These are phyloP conservation scores for Sparassis latifolia DNA, from an alignment of 1,284 basidiomycete species.

Conservation along the genomic window DNA sequence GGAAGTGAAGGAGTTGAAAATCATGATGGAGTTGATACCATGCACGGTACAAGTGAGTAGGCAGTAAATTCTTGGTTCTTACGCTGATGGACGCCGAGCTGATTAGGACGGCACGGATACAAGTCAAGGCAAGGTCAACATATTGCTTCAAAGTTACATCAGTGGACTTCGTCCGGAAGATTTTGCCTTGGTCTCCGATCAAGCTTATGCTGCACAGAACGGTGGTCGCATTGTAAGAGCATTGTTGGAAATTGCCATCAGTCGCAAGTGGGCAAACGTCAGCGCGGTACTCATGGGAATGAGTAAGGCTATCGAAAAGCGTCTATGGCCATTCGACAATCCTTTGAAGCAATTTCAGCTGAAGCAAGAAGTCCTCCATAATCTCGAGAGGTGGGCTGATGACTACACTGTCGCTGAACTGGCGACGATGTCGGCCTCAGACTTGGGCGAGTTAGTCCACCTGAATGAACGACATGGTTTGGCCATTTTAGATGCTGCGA, in stretches of 20 bases:
- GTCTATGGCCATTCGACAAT: constrained; percentile 95
- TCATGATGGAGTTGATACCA: constrained; percentile 63
- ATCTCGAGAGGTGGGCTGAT: constrained; percentile 78
- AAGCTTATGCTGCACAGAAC: constrained; percentile 90
- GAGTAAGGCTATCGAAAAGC: constrained; percentile 90
- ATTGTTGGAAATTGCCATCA: constrained; percentile 90
- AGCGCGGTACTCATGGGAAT: constrained; percentile 82
- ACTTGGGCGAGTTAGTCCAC: constrained; percentile 82
- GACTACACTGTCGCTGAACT: constrained; percentile 80
- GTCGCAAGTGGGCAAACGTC: constrained; percentile 85
- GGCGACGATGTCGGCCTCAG: constrained; percentile 62
- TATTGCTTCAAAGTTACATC: constrained; percentile 90
- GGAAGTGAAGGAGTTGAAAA: constrained; percentile 81
- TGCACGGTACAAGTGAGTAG: constrained; percentile 71
- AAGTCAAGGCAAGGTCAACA: constrained; percentile 90
- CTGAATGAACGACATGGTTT: constrained; percentile 83
- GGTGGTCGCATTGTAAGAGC: constrained; percentile 92
- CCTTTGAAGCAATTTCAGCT: constrained; percentile 81
- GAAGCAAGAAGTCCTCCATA: constrained; percentile 76
- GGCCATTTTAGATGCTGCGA: constrained; percentile 76
- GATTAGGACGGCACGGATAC: constrained; percentile 69
- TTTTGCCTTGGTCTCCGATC: constrained; percentile 96
- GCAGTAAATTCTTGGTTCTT: background rate
- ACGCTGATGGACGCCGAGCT: background rate
- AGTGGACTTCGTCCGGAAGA: constrained; percentile 82